These are phyloP conservation scores for Wickerhamiella azymoides DNA, from an alignment of 805 yeast species.

Conservation along the genomic window DNA sequence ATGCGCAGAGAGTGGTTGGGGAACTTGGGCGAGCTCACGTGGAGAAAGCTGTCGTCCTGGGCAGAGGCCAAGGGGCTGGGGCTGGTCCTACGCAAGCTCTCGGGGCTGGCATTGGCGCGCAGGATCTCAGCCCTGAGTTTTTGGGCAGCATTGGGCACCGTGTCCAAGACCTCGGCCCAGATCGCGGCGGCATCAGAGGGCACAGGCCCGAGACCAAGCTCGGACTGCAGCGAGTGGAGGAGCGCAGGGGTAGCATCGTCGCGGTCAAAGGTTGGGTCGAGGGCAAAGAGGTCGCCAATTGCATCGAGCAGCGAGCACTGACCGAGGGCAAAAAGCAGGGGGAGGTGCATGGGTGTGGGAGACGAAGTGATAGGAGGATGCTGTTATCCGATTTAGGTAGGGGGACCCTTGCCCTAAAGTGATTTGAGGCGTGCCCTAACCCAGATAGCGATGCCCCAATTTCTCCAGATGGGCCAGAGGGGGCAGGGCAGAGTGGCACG, in stretches of 20 bases:
- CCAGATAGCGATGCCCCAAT: neutral
- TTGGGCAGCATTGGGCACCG: neutral
- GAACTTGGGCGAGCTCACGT: slow-evolving; percentile 13
- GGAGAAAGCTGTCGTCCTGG: neutral
- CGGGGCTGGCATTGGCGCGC: no score
- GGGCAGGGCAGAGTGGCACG: no score
- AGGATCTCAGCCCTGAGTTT: neutral
- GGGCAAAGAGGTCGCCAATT: neutral
- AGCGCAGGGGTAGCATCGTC: neutral
- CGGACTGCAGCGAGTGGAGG: neutral
- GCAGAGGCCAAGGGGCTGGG: neutral
- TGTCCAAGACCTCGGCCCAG: neutral
- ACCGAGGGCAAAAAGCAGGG: neutral
- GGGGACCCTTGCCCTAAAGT: neutral
- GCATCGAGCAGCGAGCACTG: neutral
- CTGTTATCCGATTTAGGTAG: neutral
- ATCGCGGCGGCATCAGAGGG: neutral
- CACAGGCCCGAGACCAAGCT: neutral
- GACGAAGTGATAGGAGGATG: neutral
- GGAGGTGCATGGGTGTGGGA: neutral
- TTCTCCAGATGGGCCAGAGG: neutral
- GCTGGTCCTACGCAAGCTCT: no score
- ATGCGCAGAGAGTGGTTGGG: slow-evolving; percentile 44
- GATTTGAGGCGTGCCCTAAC: neutral
- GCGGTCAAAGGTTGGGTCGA: neutral